A percentile compares a stretch with the other conserved stretches of the same genome.
phyloP scores from a whole-genome alignment of 2,329 filamentous ascomycete species.

The Aspergillus intermedius region DNA sequence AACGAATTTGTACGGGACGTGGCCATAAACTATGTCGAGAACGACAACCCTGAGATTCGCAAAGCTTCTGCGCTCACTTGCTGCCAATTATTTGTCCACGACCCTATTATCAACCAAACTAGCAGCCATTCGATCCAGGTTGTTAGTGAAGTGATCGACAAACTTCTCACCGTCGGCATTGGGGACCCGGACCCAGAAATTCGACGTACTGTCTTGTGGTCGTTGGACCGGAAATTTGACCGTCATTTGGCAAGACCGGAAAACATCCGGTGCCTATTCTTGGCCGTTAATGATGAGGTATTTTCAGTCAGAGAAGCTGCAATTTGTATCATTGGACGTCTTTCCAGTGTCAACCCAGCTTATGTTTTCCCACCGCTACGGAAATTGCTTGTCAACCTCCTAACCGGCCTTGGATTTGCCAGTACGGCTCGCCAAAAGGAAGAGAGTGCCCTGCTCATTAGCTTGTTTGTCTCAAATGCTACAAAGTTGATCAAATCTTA shows the following conservation, averaged over 20 bases:
- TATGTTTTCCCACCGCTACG: conserved; percentile 95
- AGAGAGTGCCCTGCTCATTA: conserved; percentile 88
- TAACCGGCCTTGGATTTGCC: conserved; percentile 94
- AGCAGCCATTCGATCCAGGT: conserved; percentile 96
- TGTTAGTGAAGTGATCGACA: conserved; percentile 96
- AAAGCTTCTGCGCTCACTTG: conserved; percentile 94
- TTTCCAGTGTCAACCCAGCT: conserved; percentile 86
- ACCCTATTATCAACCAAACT: conserved; percentile 96
- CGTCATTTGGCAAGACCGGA: conserved; percentile 95
- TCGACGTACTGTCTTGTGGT: conserved; percentile 76
- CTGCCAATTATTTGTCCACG: conserved; percentile 93
- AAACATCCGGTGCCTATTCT: conserved; percentile 91
- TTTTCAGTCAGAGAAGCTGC: conserved; percentile 90
- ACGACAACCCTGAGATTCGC: conserved; percentile 86
- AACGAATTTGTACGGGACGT: conserved; percentile 99
- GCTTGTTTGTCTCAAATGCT: conserved; percentile 85
- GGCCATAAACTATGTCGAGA: conserved; percentile 95
- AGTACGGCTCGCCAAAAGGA: conserved; percentile 92
- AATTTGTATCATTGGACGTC: conserved; percentile 89
- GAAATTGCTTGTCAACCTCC: conserved; percentile 89
- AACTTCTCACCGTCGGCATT: conserved; percentile 86
- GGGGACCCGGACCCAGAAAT: conserved; percentile 88
- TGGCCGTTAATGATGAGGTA: conserved; percentile 90
- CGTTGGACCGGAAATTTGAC: conserved; percentile 89
- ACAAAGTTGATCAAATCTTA: conserved; percentile 92